Percentiles rank a stretch among this genome's conserved stretches.
phyloP scores from a whole-genome alignment of 2,329 filamentous ascomycete genomes.

The Fusarium scirpi region DNA sequence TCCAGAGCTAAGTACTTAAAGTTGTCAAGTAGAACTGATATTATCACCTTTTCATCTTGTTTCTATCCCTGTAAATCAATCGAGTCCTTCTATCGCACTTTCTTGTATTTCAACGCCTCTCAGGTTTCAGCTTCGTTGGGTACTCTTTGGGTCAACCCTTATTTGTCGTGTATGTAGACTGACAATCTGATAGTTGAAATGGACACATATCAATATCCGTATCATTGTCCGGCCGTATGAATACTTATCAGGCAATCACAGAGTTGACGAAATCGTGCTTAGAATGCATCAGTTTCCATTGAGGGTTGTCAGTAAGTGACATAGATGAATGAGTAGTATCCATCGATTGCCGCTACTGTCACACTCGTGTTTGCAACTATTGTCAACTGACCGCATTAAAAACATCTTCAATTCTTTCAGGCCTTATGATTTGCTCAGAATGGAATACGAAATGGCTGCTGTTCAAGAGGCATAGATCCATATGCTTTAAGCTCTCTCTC shows the following conservation, averaged over 20 bases:
- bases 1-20: not conserved
- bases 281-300: not conserved
- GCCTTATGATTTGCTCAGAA: not conserved
- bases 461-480: not conserved
- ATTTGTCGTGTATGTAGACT: not conserved
- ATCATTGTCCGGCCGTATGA: not conserved
- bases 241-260: not conserved
- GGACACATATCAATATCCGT: not conserved
- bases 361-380: not conserved
- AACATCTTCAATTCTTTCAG: not conserved
- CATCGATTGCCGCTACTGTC: not conserved
- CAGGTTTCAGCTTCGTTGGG: not conserved
- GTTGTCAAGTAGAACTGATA: not conserved
- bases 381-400: not conserved
- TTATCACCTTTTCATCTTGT: not conserved
- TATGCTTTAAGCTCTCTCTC: slow-evolving; percentile 18
- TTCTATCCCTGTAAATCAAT: not conserved
- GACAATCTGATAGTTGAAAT: not conserved
- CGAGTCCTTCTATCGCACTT: not conserved
- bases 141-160: not conserved
- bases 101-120: not conserved
- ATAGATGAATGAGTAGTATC: not conserved
- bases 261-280: not conserved
- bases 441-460: not conserved
- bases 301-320: not conserved